Evolutionary conservation across 805 yeast genomes (phyloP).

Genomic region (Kodamaea laetipori): DNA sequence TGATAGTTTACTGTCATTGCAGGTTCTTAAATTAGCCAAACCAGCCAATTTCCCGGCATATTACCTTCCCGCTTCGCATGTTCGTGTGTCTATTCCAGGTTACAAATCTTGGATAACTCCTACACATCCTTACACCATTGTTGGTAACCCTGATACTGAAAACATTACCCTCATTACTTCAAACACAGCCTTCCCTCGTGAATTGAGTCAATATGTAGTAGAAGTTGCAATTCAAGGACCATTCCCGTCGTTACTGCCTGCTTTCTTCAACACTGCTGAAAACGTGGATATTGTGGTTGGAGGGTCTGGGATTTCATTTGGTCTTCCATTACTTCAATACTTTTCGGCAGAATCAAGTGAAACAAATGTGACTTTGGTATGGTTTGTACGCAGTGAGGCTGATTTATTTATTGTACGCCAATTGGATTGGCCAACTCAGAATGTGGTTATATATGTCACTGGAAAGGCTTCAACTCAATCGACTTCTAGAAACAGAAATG

Average conservation of each 20-base stretch:
- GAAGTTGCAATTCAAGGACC: constrained; percentile 22
- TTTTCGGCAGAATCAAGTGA: constrained; percentile 22
- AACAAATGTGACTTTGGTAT: constrained; percentile 43
- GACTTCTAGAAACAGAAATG: constrained; percentile 8
- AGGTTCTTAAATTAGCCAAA: constrained; percentile 22
- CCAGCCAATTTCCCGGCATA: constrained; percentile 22
- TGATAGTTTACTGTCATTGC: constrained; percentile 19
- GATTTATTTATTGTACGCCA: constrained; percentile 52
- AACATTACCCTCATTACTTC: constrained; percentile 44
- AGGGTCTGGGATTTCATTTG: constrained; percentile 73
- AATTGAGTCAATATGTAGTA: constrained; percentile 11
- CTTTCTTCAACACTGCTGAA: constrained; percentile 50
- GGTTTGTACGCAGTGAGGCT: constrained; percentile 52
- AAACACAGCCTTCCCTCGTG: constrained; percentile 9
- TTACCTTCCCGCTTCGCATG: constrained; percentile 59
- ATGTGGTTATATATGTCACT: constrained; percentile 14
- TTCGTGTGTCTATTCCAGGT: constrained; percentile 22
- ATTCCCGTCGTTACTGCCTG: constrained; percentile 46
- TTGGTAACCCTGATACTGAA: constrained; percentile 9
- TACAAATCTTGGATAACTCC: constrained; percentile 46
- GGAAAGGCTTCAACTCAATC: constrained; percentile 8
- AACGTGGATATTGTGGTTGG: constrained; percentile 62
- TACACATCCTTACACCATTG: constrained; percentile 65
- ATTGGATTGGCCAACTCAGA: constrained; percentile 20
- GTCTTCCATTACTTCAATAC: constrained; percentile 52